Base-by-base conservation (phyloP, 306 rosid species). In the Lotus japonicus region DNA sequence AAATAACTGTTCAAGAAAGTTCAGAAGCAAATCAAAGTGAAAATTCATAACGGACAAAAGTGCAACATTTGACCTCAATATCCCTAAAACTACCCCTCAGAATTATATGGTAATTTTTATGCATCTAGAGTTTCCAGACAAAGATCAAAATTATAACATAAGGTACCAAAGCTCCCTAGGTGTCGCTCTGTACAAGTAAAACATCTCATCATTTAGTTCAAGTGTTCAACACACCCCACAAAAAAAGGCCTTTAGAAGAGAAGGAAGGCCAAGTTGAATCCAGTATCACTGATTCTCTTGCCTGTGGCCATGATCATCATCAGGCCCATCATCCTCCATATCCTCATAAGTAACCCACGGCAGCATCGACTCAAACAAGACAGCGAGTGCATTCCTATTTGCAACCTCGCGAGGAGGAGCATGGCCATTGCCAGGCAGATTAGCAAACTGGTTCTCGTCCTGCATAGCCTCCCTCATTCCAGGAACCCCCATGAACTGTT, bases 261-360 rank as follows among this genome's bases (percentile, higher is more conserved):
- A 48, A 76, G 42, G 31, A 52, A 28, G 60, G 55, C 35, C 33
- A 10, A 28, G 71, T 68, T 51, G n/a, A 38, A 77, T 38, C 74
- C 43, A 43, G 52, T 44, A 61, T 72, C 81, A 77, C 68, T 65
- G 72, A 68, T 85, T 66, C 50, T 60, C 88, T 59, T 75, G 87
- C 11, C 39, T 84, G 38, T 35, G 80, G n/a, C 31, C 31, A 26
- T 26, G 4, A 4, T 26, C 31, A 26, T 61, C 88, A 51, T 84
- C 84, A 66, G 48, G 72, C 14, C 36, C 83, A 15, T 65, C 83
- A 50, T 71, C 80, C 57, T 63, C 86, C 58, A 26, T 73, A 28
- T 82, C 96, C 39, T 77, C 92, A 23, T 90, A 94, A 57, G 85
- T 86, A 76, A 84, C 92, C 99, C 97, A 94, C 6, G 97, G 99